Base-by-base conservation (phyloP, 306 rosid genomes). In the Calophaca sinica region DNA sequence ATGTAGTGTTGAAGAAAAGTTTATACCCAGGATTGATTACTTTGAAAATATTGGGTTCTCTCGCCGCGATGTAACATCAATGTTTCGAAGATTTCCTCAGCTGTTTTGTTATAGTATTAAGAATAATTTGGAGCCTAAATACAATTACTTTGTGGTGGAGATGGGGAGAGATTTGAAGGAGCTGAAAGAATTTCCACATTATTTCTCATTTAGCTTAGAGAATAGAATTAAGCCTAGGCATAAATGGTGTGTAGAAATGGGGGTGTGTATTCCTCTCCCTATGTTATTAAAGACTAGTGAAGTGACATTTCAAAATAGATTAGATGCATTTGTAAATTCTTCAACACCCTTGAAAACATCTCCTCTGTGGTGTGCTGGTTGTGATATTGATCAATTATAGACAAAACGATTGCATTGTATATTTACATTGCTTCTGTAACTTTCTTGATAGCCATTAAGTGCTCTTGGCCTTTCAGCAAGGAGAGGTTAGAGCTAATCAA, bases 131-230 rank as follows among this genome's bases (percentile, higher is more conserved):
- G 96, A 91, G 88, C 93, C 96, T 14, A 94, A 91, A 63, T 88
- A 90, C 74, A 81, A 88, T 81, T 94, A 91, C 90, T 88, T 94
- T 41, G 89, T 91, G 51, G 88, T 94, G 78, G 93, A 87, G 72
- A 90, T 94, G 98, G 93, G 96, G 46, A 86, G 98, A 75, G 96
- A 86, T 77, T 51, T 90, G 86, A 91, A 85, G 89, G 98, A 90
- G 86, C 79, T 94, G 79, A 88, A 79, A 62, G 91, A 84, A 62
- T 94, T 91, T 65, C 97, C 97, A 9, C 94, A 86, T 1, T 94
- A 88, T 87, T 94, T 94, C 71, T 94, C 98, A 33, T 94, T 86
- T 76, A 88, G 96, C 86, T 88, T 94, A 68, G 93, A 90, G 84
- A 86, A 86, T 72, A 86, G 97, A 82, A 90, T 94, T 62, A 79